phyloP scores from a whole-genome alignment of 306 rosid species.

The Citrullus colocynthis region DNA sequence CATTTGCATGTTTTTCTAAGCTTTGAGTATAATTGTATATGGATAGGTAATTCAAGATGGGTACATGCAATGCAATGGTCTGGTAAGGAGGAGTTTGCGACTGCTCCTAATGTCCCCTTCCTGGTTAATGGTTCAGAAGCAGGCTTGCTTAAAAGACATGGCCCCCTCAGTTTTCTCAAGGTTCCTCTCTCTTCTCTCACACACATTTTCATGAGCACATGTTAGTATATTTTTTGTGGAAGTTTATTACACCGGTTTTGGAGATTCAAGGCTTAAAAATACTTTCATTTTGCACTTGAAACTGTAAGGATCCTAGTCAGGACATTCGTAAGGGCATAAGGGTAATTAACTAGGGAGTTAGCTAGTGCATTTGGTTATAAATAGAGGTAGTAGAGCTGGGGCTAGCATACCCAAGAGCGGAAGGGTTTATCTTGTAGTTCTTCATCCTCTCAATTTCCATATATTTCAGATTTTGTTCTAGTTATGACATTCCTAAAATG shows the following conservation, averaged over 20 bases:
- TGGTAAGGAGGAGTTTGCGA: constrained; percentile 64
- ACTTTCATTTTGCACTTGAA: too few relatives aligned
- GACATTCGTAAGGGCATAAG: too few relatives aligned
- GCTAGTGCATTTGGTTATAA: too few relatives aligned
- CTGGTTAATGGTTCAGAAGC: constrained; percentile 64
- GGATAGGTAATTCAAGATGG: constrained; percentile 92
- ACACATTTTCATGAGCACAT: too few relatives aligned
- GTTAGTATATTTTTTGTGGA: not conserved
- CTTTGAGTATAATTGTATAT: constrained; percentile 13
- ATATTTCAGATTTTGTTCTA: too few relatives aligned
- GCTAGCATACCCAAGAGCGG: too few relatives aligned
- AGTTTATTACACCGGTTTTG: not conserved
- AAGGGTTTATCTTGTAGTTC: too few relatives aligned
- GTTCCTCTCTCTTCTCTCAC: constrained; percentile 16
- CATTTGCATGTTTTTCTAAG: not conserved
- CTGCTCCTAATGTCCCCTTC: constrained; percentile 63
- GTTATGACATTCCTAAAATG: too few relatives aligned
- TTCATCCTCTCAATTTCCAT: too few relatives aligned
- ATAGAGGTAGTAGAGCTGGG: too few relatives aligned
- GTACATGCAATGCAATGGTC: constrained; percentile 97
- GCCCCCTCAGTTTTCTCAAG: constrained; percentile 91
- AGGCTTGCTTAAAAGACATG: constrained; percentile 63
- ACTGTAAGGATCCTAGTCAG: too few relatives aligned
- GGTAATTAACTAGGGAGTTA: too few relatives aligned
- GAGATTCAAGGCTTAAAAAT: not conserved